A percentile compares a stretch with the other conserved stretches of the same genome.
Evolutionary conservation across 108 stramenopile species (phyloP).

Genomic region (Cyclotella choctawhatcheeana): DNA sequence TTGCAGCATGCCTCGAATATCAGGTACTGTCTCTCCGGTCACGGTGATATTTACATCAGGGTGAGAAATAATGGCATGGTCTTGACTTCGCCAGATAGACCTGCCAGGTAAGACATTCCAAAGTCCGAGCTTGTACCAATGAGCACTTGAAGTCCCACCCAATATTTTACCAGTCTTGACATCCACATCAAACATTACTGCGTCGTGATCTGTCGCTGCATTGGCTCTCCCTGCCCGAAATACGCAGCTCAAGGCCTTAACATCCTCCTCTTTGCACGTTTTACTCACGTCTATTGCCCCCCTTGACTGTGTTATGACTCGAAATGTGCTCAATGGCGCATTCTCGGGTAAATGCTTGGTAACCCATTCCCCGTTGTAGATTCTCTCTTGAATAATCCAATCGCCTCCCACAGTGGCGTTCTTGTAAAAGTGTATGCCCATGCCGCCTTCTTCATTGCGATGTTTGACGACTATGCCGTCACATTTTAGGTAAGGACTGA

Average conservation of each 20-base stretch:
- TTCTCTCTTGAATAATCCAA: conserved; percentile 98
- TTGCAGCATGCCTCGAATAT: conserved; percentile 69
- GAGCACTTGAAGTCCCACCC: conserved; percentile 95
- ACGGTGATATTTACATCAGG: conserved; percentile 85
- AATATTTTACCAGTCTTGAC: conserved; percentile 76
- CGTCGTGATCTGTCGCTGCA: conserved; percentile 95
- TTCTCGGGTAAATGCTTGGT: conserved; percentile 78
- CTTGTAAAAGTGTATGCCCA: conserved; percentile 95
- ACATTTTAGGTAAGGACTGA: conserved; percentile 86
- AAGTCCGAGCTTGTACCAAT: conserved; percentile 95
- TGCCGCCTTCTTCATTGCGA: conserved; percentile 97
- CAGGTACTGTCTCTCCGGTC: conserved; percentile 67
- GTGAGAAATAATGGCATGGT: conserved; percentile 71
- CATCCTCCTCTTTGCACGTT: conserved; percentile 38
- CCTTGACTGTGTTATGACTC: conserved; percentile 93
- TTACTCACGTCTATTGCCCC: conserved; percentile 62
- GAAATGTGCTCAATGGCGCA: conserved; percentile 98
- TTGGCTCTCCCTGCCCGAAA: conserved; percentile 93
- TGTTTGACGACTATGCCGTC: conserved; percentile 97
- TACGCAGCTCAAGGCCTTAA: conserved; percentile 91
- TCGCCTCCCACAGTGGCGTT: conserved; percentile 95
- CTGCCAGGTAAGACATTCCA: conserved; percentile 57
- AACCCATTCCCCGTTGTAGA: conserved; percentile 82
- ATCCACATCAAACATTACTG: conserved; percentile 97
- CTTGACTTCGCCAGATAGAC: conserved; percentile 71